Base-by-base conservation (phyloP, 1,284 basidiomycete genomes). In the Tylopilus orsonianus region DNA sequence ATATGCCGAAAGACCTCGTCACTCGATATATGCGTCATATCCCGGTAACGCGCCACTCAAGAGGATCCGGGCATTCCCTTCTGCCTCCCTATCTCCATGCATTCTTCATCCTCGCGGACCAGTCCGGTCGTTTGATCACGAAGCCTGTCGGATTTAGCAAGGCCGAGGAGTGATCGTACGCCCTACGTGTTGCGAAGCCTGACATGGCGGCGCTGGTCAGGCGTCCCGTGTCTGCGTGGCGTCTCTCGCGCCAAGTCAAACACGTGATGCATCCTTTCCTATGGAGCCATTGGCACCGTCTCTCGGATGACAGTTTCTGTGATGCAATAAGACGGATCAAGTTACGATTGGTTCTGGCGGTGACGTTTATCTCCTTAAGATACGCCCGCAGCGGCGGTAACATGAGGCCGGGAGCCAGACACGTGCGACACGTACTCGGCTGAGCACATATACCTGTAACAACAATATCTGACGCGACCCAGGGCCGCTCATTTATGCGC, bases 51-150 rank as follows among this genome's bases (percentile, higher is more conserved):
- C 23, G 23, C 22, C 37, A 9, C 24, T 19, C 16, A 27, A 29
- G 27, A 13, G 27, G 33, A 39, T 16, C 12, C 32, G 20, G 32
- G 8, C 24, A 4, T 42, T 45, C 13, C 33, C 38, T 40, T 44
- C 13, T 26, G n/a, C 5, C 39, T 26, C 38, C 48, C 12, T 54
- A 44, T 22, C 32, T 19, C 44, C 55, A 9, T 7, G n/a, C 36
- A 16, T 30, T 26, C 20, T 27, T 37, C 35, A 24, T 22, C 20
- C 47, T 58, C 36, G 20, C 27, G 30, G 35, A 22, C 20, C 18
- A 24, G 13, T 32, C 18, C 30, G 32, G 34, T 44, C n/a, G 5
- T 39, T 30, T 27, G 34, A 54, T 36, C 9, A 33, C 29, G 32
- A 35, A 35, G n/a, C 19, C 19, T 35, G 30, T 41, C 41, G 39